A percentile compares a stretch with the other conserved stretches of the same genome.
Evolutionary conservation across 2,329 filamentous ascomycete species (phyloP).

Genomic region (Cladosporium sp.): DNA sequence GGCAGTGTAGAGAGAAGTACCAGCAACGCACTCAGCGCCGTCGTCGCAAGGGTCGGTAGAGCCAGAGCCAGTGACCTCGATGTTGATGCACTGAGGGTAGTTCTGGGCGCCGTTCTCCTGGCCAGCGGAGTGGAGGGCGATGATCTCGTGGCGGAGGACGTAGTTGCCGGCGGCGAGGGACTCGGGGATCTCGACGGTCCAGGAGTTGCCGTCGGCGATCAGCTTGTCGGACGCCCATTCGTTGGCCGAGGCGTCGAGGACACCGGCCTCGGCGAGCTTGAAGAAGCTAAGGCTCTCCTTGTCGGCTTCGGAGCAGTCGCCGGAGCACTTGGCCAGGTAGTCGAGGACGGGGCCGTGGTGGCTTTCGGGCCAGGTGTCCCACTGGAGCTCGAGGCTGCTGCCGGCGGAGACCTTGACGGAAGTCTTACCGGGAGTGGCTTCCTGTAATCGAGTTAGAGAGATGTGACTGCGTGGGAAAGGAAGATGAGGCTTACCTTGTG

Average conservation of each 20-base stretch:
- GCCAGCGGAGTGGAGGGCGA: constrained; percentile 55
- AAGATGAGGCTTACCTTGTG: constrained; percentile 41
- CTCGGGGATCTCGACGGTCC: constrained; percentile 47
- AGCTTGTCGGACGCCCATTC: constrained; percentile 52
- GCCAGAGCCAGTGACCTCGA: constrained; percentile 54
- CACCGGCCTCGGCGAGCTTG: constrained; percentile 58
- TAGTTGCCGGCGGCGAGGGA: constrained; percentile 54
- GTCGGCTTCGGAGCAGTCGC: constrained; percentile 52
- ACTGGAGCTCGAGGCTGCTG: constrained; percentile 10
- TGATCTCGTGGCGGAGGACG: constrained; percentile 55
- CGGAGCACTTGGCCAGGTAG: constrained; percentile 57
- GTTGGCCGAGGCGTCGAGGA: constrained; percentile 39
- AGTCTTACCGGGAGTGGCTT: constrained; percentile 46
- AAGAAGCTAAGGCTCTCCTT: constrained; percentile 54
- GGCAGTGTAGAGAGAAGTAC: constrained; percentile 51
- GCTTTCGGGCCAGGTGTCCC: constrained; percentile 56
- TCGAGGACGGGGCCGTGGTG: constrained; percentile 61
- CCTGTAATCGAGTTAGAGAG: constrained; percentile 1
- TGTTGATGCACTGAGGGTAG: constrained; percentile 47
- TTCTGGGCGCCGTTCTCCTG: constrained; percentile 16
- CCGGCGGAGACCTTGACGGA: constrained; percentile 59
- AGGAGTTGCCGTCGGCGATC: constrained; percentile 15
- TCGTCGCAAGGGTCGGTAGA: constrained; percentile 9
- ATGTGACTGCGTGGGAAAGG: too few species aligned
- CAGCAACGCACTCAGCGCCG: constrained; percentile 23